Evolutionary conservation across 768 basidiomycete species (phyloP), one percentile per base, ranked within the genome.

Genomic region (Suillus decipiens): DNA sequence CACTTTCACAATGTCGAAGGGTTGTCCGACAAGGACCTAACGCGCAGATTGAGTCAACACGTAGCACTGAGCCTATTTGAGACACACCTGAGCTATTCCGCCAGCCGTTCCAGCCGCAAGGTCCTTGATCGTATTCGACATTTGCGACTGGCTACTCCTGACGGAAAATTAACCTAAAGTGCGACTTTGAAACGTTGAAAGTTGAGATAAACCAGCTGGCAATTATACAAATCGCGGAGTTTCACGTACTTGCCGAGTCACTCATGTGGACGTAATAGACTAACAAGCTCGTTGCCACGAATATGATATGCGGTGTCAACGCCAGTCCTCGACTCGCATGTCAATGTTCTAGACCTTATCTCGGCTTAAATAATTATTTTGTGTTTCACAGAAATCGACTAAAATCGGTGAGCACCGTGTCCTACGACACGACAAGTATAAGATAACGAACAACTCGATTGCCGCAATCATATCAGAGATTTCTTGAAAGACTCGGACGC

Each of bases 1-100:
- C 78, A 95, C 93, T 89, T 97, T 97, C 79, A 95, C 92, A 67
- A 96, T 95, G 76, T 98, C 95, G 76, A 98, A 98, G 14, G 95
- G 95, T 75, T 96, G 93, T 55, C 93, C 94, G 54, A 95, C 93
- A 53, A 95, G 81, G 64, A 94, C 91, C 90, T 93, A 60, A 64
- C 67, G 57, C 61, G 65, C 60, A 66, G 65, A 34, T 58, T 47
- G 56, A 61, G 53, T 59, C 63, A 28, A 59, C 11, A 59, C 12
- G 17, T 41, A 61, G 31, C 7, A 45, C 14, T 34, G 43, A 33
- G 15, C 10, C 41, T 51, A 61, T 60, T 57, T 33, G 24, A 34
- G 17, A 66, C 70, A 61, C 68, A 87, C 92, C 86, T 96, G 95
- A 63, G 89, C 88, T 71, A 96, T 88, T 57, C 95, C 95, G 54